phyloP scores from a whole-genome alignment of 176 grass and related monocot species.

The Panicum miliaceum region DNA sequence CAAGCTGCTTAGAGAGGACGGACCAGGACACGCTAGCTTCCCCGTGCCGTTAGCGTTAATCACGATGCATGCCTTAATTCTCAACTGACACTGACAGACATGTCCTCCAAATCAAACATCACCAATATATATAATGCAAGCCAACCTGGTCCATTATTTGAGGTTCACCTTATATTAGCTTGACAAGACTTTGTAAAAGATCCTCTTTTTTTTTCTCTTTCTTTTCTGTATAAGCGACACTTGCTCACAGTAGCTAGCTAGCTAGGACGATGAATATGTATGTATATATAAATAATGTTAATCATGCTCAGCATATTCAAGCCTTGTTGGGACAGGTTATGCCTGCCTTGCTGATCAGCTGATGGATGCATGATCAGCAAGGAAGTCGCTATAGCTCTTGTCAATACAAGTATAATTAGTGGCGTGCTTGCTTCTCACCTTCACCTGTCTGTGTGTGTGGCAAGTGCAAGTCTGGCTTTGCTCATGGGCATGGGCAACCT shows the following conservation, averaged over 20 bases:
- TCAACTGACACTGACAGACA: neutral
- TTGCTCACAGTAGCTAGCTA: too few species aligned
- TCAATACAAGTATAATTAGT: conserved; percentile 7
- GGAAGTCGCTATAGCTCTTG: neutral
- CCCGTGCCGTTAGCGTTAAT: conserved; percentile 4
- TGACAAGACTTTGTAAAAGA: neutral
- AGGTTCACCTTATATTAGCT: too few species aligned
- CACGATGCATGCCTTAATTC: conserved; percentile 11
- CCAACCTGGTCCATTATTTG: neutral
- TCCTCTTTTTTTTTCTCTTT: too few species aligned
- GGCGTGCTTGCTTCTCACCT: conserved; percentile 35
- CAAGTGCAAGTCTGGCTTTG: conserved; percentile 32
- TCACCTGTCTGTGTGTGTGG: neutral
- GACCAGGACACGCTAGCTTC: neutral
- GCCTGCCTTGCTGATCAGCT: conserved; percentile 28
- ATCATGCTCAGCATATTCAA: neutral
- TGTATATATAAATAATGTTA: too few species aligned
- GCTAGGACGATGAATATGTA: too few species aligned
- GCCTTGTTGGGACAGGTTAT: conserved; percentile 14
- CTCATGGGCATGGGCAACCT: conserved; percentile 23
- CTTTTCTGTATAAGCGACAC: too few species aligned
- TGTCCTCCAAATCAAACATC: neutral
- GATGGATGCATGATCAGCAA: neutral
- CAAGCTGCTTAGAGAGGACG: neutral
- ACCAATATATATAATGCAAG: neutral